Percentiles rank a stretch among this genome's conserved stretches.
Conservation (phyloP, 768 basidiomycete species). For the Tricholoma terreum region DNA sequence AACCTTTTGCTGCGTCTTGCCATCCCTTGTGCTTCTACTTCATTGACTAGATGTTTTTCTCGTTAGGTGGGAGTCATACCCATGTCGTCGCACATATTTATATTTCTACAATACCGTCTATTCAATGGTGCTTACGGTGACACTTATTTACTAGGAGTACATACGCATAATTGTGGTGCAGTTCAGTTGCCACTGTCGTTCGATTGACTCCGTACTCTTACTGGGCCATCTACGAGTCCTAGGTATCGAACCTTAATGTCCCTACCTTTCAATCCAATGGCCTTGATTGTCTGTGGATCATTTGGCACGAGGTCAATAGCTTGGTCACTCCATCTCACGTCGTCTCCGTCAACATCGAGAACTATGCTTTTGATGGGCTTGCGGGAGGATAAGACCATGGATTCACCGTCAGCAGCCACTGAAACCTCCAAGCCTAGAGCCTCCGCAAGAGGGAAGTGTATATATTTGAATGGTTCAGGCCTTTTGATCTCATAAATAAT, state of each 20-base stretch:
- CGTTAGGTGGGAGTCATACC: not conserved
- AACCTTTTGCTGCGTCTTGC: not conserved
- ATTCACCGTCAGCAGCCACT: slow-evolving; percentile 52
- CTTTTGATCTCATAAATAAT: slow-evolving; percentile 35
- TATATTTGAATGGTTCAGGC: slow-evolving; percentile 95
- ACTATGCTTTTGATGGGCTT: slow-evolving; percentile 88
- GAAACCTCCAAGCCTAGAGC: slow-evolving; percentile 57
- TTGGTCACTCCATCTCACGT: slow-evolving; percentile 83
- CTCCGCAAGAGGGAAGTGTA: slow-evolving; percentile 67
- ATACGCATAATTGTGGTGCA: not conserved
- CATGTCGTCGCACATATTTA: not conserved
- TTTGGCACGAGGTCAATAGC: slow-evolving; percentile 87
- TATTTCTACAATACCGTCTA: not conserved
- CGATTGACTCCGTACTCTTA: slow-evolving; percentile 23
- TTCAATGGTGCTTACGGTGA: not conserved
- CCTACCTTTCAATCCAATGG: slow-evolving; percentile 65
- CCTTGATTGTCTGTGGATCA: slow-evolving; percentile 70
- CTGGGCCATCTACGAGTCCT: slow-evolving; percentile 60
- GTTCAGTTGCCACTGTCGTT: not conserved
- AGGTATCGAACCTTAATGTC: slow-evolving; percentile 63
- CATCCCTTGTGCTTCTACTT: not conserved
- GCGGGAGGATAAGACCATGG: slow-evolving; percentile 50
- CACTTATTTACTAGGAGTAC: not conserved
- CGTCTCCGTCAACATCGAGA: slow-evolving; percentile 71
- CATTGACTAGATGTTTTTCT: not conserved